Conservation (phyloP, 1,139 yeast species). For the Pneumocystis carinii region DNA sequence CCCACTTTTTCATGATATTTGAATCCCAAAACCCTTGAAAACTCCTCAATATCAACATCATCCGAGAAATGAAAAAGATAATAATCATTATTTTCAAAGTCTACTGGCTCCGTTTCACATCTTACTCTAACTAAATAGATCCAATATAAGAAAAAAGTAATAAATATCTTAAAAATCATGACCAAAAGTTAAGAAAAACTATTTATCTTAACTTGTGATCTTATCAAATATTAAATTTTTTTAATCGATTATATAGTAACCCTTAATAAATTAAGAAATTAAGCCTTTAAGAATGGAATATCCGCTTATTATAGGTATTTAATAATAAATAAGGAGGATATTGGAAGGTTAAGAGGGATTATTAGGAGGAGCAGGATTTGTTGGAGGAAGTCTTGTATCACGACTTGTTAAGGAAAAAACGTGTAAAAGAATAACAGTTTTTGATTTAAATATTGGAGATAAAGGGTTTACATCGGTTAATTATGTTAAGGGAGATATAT, state of each 20-base stretch:
- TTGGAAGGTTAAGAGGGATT: conserved; percentile 21
- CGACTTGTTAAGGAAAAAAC: conserved; percentile 66
- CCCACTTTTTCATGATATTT: conserved; percentile 23
- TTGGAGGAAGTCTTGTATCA: conserved; percentile 81
- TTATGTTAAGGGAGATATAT: conserved; percentile 71
- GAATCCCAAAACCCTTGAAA: conserved; percentile 17
- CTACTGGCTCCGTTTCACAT: too few relatives aligned
- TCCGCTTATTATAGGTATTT: neutral
- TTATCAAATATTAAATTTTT: too few relatives aligned
- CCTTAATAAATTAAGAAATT: too few relatives aligned
- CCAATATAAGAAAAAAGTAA: too few relatives aligned
- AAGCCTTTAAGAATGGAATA: too few relatives aligned
- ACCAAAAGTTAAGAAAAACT: too few relatives aligned
- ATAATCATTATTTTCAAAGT: conserved; percentile 3
- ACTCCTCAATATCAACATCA: neutral
- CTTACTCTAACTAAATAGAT: too few relatives aligned
- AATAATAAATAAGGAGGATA: neutral
- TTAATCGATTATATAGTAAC: too few relatives aligned
- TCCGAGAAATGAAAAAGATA: conserved; percentile 6
- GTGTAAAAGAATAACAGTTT: conserved; percentile 36
- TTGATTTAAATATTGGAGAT: conserved; percentile 53
- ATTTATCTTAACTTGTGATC: too few relatives aligned
- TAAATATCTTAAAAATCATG: too few relatives aligned
- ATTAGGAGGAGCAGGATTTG: conserved; percentile 89
- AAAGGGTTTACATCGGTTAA: conserved; percentile 59